phyloP scores from a whole-genome alignment of 140 eudicot genomes.

The Oenanthe javanica region DNA sequence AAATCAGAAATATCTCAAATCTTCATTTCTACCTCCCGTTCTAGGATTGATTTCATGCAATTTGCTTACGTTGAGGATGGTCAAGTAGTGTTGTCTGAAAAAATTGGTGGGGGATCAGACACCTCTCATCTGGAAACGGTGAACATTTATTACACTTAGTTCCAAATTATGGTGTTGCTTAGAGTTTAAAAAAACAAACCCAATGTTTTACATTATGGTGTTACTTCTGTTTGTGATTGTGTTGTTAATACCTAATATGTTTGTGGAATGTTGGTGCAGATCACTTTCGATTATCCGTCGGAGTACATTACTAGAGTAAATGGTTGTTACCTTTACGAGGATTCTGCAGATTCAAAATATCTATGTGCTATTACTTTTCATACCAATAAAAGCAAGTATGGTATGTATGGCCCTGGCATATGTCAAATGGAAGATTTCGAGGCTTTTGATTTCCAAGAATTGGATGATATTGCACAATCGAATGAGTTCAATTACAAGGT shows the following conservation, averaged over 20 bases:
- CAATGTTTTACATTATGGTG: too few relatives aligned
- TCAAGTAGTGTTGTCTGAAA: not conserved
- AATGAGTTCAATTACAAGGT: not conserved
- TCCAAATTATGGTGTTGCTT: too few relatives aligned
- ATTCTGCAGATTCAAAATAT: not conserved
- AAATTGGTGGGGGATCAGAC: not conserved
- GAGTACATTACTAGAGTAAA: not conserved
- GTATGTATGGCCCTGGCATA: not conserved
- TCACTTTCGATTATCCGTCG: not conserved
- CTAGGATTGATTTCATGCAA: not conserved
- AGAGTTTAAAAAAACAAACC: too few relatives aligned
- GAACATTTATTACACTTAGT: not conserved
- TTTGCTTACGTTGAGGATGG: not conserved
- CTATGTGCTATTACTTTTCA: not conserved
- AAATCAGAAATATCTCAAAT: not conserved
- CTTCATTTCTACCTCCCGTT: not conserved
- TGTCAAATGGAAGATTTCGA: too few relatives aligned
- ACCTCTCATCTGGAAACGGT: not conserved
- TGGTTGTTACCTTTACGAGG: not conserved
- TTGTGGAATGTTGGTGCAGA: not conserved
- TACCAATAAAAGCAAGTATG: not conserved
- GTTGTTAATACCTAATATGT: too few relatives aligned
- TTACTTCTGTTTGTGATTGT: too few relatives aligned
- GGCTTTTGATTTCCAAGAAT: too few relatives aligned
- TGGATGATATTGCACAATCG: too few relatives aligned